Evolutionary conservation across 768 basidiomycete species (phyloP), one percentile per base, ranked within the genome.

Genomic region (Leccinum broughii): DNA sequence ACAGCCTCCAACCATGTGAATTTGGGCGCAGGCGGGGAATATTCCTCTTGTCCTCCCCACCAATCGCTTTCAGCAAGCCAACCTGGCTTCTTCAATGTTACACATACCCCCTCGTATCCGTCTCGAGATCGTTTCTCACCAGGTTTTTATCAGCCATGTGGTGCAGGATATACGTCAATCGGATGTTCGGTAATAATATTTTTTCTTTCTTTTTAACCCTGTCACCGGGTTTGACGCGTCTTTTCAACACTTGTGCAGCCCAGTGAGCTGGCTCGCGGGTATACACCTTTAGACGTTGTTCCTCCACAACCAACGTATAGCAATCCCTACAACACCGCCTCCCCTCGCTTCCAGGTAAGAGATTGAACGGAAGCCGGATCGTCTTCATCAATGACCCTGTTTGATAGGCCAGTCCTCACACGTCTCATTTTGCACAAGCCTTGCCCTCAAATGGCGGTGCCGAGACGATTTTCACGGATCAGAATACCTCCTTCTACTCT

Each of bases 181-280:
- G 52, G 34, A 55, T 49, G 30, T 28, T 48, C 20, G 2, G 66
- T 62, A 54, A 20, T 28, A 28, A 28, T 28, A 61, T 34, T 15
- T 9, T 26, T 39, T 24, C 15, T 10, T 3, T 54, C 28, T 10
- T 6, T 24, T 11, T 6, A 28, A 6, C 28, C 28, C 28, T 28
- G 28, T 28, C 28, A 28, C 28, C 28, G 11, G n/a, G 3, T 32
- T 52, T 20, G 17, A 30, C 3, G 14, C 48, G 54, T 28, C 57
- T 32, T 34, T 37, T 37, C 44, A 48, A 62, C 64, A 58, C 20
- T 4, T 8, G 28, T 22, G 22, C 60, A 51, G 20, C 1, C 15
- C 5, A 22, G 8, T 4, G 22, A 39, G 17, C 54, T 41, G 8
- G 6, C 26, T 51, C 1, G 3, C 9, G 48, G 15, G 8, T n/a